Conservation (phyloP, 257 asterid genomes). For the Sherardia arvensis region DNA sequence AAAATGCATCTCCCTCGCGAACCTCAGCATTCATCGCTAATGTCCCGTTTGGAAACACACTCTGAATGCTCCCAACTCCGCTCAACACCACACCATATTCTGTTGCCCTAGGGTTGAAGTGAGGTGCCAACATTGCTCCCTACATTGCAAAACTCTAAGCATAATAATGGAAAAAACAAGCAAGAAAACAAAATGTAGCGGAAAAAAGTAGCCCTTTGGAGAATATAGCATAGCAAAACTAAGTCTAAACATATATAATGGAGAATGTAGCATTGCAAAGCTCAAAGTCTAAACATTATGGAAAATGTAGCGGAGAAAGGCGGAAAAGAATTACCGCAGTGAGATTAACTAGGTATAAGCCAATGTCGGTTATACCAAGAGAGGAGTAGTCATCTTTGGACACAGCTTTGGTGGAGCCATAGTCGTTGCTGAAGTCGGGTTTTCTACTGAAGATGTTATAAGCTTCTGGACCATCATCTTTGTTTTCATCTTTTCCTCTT, state of each 20-base stretch:
- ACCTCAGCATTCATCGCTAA: conserved; percentile 77
- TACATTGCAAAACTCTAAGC: conserved; percentile 12
- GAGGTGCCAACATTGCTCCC: conserved; percentile 99
- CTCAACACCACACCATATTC: conserved; percentile 62
- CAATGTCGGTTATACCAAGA: conserved; percentile 39
- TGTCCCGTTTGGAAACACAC: conserved; percentile 68
- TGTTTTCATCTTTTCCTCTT: conserved; percentile 15
- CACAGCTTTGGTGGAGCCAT: conserved; percentile 74
- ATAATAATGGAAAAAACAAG: not conserved
- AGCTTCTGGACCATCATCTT: conserved; percentile 42
- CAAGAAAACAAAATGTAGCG: not conserved
- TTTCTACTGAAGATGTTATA: conserved; percentile 46
- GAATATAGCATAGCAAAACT: too few relatives aligned
- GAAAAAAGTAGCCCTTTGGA: too few relatives aligned
- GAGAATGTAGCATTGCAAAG: too few relatives aligned
- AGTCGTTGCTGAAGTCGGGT: conserved; percentile 55
- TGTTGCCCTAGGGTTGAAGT: conserved; percentile 63
- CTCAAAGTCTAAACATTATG: too few relatives aligned
- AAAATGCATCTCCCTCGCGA: conserved; percentile 61
- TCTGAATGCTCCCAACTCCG: conserved; percentile 54
- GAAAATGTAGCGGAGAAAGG: too few relatives aligned
- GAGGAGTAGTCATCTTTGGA: conserved; percentile 52
- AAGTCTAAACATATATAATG: too few relatives aligned
- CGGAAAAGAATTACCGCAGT: conserved; percentile 41
- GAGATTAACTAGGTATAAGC: conserved; percentile 67